phyloP scores from a whole-genome alignment of 352 stramenopile species.

The Pythium apleroticum region DNA sequence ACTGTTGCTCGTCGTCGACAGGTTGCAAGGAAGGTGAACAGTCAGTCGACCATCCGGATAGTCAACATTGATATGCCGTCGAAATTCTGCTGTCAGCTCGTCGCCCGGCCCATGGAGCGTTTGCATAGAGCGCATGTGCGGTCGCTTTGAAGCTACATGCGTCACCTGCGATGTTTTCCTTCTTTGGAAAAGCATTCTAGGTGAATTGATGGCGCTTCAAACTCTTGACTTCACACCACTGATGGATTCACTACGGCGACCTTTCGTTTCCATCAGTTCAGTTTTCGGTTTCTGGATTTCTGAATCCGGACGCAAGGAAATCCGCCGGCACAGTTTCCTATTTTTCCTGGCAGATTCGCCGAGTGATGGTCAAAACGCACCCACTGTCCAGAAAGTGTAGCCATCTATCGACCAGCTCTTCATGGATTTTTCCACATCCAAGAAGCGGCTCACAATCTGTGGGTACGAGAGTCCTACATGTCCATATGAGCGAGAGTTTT shows the following conservation, averaged over 20 bases:
- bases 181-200: not conserved
- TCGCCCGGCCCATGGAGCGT: not conserved
- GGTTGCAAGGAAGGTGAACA: not conserved
- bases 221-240: not conserved
- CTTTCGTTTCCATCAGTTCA: not conserved
- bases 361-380: not conserved
- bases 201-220: not conserved
- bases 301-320: not conserved
- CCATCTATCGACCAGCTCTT: not conserved
- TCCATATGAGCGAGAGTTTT: not conserved
- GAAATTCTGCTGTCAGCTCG: too few species aligned
- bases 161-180: not conserved
- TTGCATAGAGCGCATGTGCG: not conserved
- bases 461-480: not conserved
- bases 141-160: not conserved
- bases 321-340: not conserved
- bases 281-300: not conserved
- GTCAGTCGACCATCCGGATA: not conserved
- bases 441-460: not conserved
- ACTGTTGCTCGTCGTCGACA: not conserved
- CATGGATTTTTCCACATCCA: not conserved
- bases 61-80: not conserved
- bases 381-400: not conserved
- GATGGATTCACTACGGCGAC: not conserved
- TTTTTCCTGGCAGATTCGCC: conserved; percentile 1